Conservation (phyloP, 1,139 yeast species). For the Saccharomyces hybrid region DNA sequence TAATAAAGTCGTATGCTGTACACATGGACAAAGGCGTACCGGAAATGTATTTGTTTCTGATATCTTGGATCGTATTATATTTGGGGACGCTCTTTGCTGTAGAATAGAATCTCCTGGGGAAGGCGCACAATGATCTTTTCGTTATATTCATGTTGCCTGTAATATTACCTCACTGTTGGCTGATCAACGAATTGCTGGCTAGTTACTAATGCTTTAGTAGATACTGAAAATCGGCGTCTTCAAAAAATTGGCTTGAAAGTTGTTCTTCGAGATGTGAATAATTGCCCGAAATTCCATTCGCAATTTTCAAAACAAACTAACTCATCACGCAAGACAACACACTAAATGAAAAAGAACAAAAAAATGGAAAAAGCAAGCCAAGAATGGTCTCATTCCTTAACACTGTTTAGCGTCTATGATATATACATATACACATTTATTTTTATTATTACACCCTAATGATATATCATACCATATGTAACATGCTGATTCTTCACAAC, state of each 20-base stretch:
- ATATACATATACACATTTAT: background rate
- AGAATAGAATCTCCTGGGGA: background rate
- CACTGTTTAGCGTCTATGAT: background rate
- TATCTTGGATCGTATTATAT: constrained; percentile 19
- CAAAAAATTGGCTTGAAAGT: too few relatives aligned
- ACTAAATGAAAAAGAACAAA: constrained; percentile 17
- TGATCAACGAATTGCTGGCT: background rate
- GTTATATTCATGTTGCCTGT: background rate
- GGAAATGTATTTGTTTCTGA: constrained; percentile 15
- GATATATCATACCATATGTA: background rate
- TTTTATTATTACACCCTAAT: constrained; percentile 35
- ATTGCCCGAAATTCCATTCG: background rate
- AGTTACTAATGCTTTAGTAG: too few relatives aligned
- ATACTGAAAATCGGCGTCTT: too few relatives aligned
- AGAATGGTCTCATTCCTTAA: constrained; percentile 12
- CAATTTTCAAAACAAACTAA: background rate
- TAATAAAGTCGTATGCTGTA: constrained; percentile 83
- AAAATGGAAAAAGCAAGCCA: background rate
- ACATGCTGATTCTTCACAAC: constrained; percentile 5
- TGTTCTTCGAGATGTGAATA: background rate
- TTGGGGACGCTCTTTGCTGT: background rate
- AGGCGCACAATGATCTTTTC: background rate
- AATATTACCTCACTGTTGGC: background rate
- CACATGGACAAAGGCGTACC: constrained; percentile 48
- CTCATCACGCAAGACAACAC: background rate